phyloP scores from a whole-genome alignment of 2,329 filamentous ascomycete genomes.

The Spiromastix sp. region DNA sequence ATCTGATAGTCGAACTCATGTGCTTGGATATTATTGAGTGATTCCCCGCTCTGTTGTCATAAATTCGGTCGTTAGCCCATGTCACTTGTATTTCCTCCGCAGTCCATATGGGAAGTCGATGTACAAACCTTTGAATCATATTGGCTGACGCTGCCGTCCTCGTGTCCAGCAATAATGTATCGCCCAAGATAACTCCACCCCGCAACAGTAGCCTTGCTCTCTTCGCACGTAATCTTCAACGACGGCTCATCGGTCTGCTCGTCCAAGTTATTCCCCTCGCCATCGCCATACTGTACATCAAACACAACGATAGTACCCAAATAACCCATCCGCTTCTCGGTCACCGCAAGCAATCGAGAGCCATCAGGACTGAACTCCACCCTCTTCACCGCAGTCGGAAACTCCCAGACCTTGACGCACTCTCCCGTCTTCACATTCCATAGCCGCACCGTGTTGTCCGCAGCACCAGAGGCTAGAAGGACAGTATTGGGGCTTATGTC shows the following conservation, averaged over 20 bases:
- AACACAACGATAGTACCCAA: constrained; percentile 88
- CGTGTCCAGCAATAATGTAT: constrained; percentile 96
- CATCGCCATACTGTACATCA: constrained; percentile 72
- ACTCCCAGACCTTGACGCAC: constrained; percentile 95
- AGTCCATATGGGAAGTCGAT: too few relatives aligned
- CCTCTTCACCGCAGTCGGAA: constrained; percentile 91
- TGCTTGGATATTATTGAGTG: constrained; percentile 66
- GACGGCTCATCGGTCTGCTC: constrained; percentile 75
- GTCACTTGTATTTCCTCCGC: too few relatives aligned
- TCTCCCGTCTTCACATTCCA: constrained; percentile 94
- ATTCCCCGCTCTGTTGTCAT: constrained; percentile 58
- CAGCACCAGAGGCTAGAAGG: constrained; percentile 87
- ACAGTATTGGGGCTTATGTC: constrained; percentile 88
- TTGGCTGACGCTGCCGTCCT: constrained; percentile 83
- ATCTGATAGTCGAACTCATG: constrained; percentile 79
- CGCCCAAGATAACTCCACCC: constrained; percentile 91
- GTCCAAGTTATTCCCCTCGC: constrained; percentile 42
- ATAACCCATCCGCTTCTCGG: constrained; percentile 97
- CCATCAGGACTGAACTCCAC: constrained; percentile 97
- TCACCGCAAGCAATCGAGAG: constrained; percentile 79
- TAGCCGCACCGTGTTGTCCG: constrained; percentile 94
- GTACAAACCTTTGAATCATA: constrained; percentile 73
- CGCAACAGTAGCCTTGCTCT: constrained; percentile 94
- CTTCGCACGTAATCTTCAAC: constrained; percentile 83
- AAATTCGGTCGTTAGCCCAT: too few relatives aligned